Conservation (phyloP, 495 filamentous ascomycete species). For the Hyphodiscus hymeniophilus region DNA sequence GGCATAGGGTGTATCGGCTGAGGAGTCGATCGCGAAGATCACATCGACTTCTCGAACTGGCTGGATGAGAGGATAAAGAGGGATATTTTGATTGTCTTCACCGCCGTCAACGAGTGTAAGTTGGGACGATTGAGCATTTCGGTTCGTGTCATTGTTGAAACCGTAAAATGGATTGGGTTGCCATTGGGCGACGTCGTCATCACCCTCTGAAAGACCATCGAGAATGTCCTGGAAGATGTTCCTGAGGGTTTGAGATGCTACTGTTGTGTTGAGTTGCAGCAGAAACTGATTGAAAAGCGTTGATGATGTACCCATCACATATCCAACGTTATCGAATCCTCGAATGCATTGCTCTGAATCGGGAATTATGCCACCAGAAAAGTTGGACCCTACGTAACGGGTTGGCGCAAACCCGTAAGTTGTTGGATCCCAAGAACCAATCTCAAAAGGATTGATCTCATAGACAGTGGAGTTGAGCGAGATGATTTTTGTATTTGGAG, state of each 20-base stretch:
- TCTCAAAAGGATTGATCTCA: conserved; percentile 84
- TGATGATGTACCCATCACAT: conserved; percentile 83
- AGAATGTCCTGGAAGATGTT: conserved; percentile 50
- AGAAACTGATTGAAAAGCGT: conserved; percentile 80
- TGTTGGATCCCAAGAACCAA: conserved; percentile 78
- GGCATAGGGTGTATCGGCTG: conserved; percentile 63
- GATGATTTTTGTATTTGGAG: conserved; percentile 55
- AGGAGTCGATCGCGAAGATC: conserved; percentile 85
- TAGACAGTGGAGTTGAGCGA: conserved; percentile 72
- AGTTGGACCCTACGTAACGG: conserved; percentile 71
- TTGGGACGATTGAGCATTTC: conserved; percentile 38
- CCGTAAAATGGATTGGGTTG: conserved; percentile 77
- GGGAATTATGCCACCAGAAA: conserved; percentile 53
- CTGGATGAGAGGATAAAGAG: conserved; percentile 78
- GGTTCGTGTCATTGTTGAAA: conserved; percentile 58
- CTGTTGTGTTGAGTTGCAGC: conserved; percentile 44
- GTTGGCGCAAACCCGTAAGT: conserved; percentile 70
- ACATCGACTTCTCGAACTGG: conserved; percentile 73
- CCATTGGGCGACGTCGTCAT: conserved; percentile 78
- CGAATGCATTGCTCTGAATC: conserved; percentile 46
- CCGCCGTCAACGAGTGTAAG: conserved; percentile 85
- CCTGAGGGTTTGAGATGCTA: conserved; percentile 44
- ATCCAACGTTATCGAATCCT: conserved; percentile 83
- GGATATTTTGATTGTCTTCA: conserved; percentile 80
- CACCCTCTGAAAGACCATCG: conserved; percentile 36